Percentiles rank a stretch among this genome's conserved stretches.
Conservation (phyloP, 345 rosid genomes). For the Boechera retrofracta region DNA sequence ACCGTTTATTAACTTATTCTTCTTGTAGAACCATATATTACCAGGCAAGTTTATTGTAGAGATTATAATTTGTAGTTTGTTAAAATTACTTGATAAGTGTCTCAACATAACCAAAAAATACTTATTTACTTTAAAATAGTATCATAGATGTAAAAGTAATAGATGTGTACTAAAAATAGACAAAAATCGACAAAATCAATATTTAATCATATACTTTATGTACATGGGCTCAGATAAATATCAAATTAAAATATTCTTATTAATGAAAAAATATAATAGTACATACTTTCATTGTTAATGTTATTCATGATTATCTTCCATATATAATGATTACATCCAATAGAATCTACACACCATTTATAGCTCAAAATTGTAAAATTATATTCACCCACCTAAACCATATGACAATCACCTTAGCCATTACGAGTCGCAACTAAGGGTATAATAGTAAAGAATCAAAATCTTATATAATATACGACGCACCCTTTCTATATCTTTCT, state of each 20-base stretch:
- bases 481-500: slow-evolving; percentile 12
- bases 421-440: slow-evolving; percentile 10
- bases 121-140: too few species aligned
- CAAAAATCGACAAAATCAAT: neutral
- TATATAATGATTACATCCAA: neutral
- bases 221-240: neutral
- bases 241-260: neutral
- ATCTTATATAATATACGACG: slow-evolving; percentile 23
- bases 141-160: neutral
- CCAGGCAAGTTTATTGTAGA: neutral
- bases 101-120: too few species aligned
- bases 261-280: neutral
- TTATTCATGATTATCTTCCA: slow-evolving; percentile 18
- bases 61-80: neutral
- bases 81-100: neutral
- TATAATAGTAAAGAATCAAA: slow-evolving; percentile 15
- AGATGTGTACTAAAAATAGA: neutral
- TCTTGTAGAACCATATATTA: neutral
- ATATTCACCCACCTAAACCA: neutral
- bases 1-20: neutral
- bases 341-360: neutral
- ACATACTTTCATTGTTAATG: neutral
- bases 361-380: neutral
- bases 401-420: neutral
- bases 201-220: neutral